Base-by-base conservation (phyloP, 768 basidiomycete species). In the Trichaptum fuscoviolaceum region DNA sequence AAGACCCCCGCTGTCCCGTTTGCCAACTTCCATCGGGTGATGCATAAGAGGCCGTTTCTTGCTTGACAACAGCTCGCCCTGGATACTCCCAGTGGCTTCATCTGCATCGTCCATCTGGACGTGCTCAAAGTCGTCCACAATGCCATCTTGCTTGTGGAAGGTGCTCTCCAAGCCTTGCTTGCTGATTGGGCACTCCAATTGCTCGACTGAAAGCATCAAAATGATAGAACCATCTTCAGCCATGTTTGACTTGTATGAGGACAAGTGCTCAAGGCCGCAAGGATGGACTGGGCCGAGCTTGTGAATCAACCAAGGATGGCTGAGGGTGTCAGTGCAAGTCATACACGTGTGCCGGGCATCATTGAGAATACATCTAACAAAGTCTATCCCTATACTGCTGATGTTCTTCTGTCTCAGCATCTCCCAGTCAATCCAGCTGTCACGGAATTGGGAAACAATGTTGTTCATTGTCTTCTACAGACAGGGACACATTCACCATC, bases 401-500 rank as follows among this genome's bases (percentile, higher is more conserved):
- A 87, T 74, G 20, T 75, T 72, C 10, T 75, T 62, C 0, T 74
- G 68, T 0, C 73, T 66, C 18, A 95, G 81, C 18, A 76, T 70
- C 0, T 71, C 67, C 87, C 90, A 91, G 66, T 94, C 88, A 52
- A 93, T 83, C 3, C 65, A 74, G 2, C 91, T 86, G 24, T 77
- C 76, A 2, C 78, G 73, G 63, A 92, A 87, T 7, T 89, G 85
- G 61, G 83, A 77, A 62, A 85, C 84, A 52, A 95, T 79, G 64
- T 88, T 79, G 76, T 30, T 82, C 79, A 42, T 77, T 77, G n/a
- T 86, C 86, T 68, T 95, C 93, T 36, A 90, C 80, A 77, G 97
- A 96, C 0, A 95, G 94, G 35, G 83, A 86, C 0, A 86, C 73
- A 73, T 91, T 89, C 0, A 91, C 89, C 57, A 95, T 75, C 95